These are phyloP conservation scores for Skeletonema marinoi DNA, from an alignment of 108 stramenopile genomes.

Conservation along the genomic window DNA sequence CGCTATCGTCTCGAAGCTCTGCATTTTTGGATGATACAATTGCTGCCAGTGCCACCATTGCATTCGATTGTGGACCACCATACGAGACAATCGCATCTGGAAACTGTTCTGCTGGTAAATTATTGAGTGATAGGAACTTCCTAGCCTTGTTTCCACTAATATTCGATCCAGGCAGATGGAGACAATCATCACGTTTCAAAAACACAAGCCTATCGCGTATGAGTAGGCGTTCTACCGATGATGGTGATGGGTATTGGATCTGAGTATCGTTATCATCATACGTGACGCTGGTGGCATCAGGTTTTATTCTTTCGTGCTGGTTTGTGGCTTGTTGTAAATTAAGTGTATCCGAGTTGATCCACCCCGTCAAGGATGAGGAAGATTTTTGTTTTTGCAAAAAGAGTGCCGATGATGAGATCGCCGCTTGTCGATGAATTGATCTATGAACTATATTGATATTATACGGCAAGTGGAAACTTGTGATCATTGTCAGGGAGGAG, in stretches of 20 bases:
- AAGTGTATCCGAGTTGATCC: conserved; percentile 20
- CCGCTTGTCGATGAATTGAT: not conserved
- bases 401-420: not conserved
- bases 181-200: conserved; percentile 77
- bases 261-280: conserved; percentile 12
- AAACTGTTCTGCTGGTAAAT: conserved; percentile 59
- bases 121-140: conserved; percentile 71
- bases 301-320: not conserved
- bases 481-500: not conserved
- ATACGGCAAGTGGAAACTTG: not conserved
- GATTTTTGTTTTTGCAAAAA: conserved; percentile 3
- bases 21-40: conserved; percentile 74
- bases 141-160: conserved; percentile 88
- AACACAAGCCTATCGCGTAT: conserved; percentile 68
- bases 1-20: conserved; percentile 15
- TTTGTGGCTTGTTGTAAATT: not conserved
- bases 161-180: conserved; percentile 63
- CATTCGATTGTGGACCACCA: conserved; percentile 93
- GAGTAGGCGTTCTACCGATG: conserved; percentile 62
- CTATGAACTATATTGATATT: not conserved
- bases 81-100: conserved; percentile 82
- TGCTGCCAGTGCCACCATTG: conserved; percentile 92
- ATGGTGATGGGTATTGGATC: conserved; percentile 39
- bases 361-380: not conserved
- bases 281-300: not conserved